These are phyloP conservation scores for Phaeophleospora eucalypticola DNA, from an alignment of 2,329 filamentous ascomycete species.

Conservation along the genomic window DNA sequence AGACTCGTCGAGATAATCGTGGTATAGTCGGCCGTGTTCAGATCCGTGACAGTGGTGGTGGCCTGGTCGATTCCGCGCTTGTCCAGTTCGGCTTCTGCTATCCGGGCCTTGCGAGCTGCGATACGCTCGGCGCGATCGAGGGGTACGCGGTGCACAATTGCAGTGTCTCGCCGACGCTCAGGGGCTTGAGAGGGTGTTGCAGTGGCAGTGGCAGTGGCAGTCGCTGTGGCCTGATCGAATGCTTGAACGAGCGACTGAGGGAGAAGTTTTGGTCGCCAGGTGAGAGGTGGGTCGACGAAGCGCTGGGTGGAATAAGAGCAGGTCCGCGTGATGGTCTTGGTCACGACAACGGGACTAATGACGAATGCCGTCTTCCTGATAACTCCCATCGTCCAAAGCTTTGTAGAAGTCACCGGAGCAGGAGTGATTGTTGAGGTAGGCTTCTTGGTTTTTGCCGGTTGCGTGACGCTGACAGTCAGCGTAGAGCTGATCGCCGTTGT, in stretches of 20 bases:
- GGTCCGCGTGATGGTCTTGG: constrained; percentile 31
- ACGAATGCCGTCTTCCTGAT: constrained; percentile 22
- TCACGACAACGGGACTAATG: constrained; percentile 15
- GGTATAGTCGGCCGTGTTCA: constrained; percentile 28
- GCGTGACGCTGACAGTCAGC: not conserved
- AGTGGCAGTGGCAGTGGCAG: constrained; percentile 7
- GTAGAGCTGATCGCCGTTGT: constrained; percentile 1
- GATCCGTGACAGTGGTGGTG: constrained; percentile 31
- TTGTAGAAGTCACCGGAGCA: constrained; percentile 20
- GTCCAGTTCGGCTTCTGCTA: constrained; percentile 19
- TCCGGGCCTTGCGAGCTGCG: constrained; percentile 26
- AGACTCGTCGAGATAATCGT: constrained; percentile 16
- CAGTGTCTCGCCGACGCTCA: not conserved
- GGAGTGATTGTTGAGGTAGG: constrained; percentile 11
- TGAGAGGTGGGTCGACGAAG: constrained; percentile 23
- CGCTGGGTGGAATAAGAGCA: constrained; percentile 29
- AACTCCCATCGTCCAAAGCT: constrained; percentile 30
- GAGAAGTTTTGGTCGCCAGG: constrained; percentile 21
- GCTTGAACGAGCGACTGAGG: constrained; percentile 23
- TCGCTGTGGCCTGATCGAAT: constrained; percentile 2
- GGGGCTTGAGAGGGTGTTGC: not conserved
- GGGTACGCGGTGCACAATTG: constrained; percentile 2
- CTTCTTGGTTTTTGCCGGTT: constrained; percentile 1
- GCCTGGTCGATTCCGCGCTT: constrained; percentile 33
- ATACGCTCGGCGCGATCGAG: constrained; percentile 18